These are phyloP conservation scores for Leccinum subgranulosum DNA, from an alignment of 768 basidiomycete genomes.

Conservation along the genomic window DNA sequence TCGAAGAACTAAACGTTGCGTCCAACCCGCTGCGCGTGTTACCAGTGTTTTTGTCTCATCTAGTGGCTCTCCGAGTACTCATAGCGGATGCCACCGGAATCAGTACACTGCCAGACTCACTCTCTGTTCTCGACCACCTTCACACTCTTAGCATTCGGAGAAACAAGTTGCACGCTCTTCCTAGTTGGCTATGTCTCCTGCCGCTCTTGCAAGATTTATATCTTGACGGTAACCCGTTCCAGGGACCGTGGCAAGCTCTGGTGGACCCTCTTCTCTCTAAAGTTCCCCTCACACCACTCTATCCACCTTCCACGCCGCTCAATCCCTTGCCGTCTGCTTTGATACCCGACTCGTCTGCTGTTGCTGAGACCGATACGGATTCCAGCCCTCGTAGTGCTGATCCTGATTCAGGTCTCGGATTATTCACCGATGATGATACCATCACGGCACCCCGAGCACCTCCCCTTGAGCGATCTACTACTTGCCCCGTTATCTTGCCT, in stretches of 20 bases:
- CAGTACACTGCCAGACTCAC: slow-evolving; percentile 66
- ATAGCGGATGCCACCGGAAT: slow-evolving; percentile 92
- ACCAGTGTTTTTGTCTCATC: slow-evolving; percentile 81
- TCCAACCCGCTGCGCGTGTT: slow-evolving; percentile 89
- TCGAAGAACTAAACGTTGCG: slow-evolving; percentile 93
- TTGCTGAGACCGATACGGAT: slow-evolving; percentile 50
- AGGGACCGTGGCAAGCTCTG: slow-evolving; percentile 87
- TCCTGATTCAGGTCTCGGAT: slow-evolving; percentile 25
- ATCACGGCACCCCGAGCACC: slow-evolving; percentile 64
- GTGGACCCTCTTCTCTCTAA: slow-evolving; percentile 80
- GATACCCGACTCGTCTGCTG: slow-evolving; percentile 42
- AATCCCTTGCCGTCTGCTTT: slow-evolving; percentile 51
- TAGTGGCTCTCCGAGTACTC: slow-evolving; percentile 78
- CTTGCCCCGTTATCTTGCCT: slow-evolving; percentile 42
- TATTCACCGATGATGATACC: slow-evolving; percentile 61
- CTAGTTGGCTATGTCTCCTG: slow-evolving; percentile 95
- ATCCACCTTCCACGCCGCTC: slow-evolving; percentile 64
- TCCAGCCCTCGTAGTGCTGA: slow-evolving; percentile 48
- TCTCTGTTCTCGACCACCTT: slow-evolving; percentile 71
- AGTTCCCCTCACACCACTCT: slow-evolving; percentile 54
- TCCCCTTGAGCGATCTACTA: slow-evolving; percentile 48
- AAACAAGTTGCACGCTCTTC: slow-evolving; percentile 85
- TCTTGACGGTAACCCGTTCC: slow-evolving; percentile 96
- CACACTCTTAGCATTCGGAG: slow-evolving; percentile 87
- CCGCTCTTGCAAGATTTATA: slow-evolving; percentile 79